These are phyloP conservation scores for Pelagophyceae sp. DNA, from an alignment of 352 stramenopile genomes.

Conservation along the genomic window DNA sequence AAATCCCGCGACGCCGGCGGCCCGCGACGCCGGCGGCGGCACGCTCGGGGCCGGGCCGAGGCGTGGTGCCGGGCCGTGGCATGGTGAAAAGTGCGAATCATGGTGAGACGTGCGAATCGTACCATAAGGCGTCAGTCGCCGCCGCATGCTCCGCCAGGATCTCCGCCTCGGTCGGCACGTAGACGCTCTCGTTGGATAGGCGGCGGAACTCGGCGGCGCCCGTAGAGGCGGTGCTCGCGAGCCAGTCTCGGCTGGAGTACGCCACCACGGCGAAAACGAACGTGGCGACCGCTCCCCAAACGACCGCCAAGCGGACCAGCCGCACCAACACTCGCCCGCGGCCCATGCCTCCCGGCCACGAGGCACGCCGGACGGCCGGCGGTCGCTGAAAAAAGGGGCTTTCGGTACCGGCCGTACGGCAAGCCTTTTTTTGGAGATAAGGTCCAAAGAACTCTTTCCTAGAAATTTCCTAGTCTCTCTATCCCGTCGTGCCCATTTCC, in stretches of 20 bases:
- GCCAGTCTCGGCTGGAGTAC: background rate
- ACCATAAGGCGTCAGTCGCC: background rate
- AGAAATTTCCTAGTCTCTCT: too few relatives aligned
- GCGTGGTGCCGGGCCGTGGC: too few relatives aligned
- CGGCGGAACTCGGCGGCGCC: background rate
- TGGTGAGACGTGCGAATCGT: background rate
- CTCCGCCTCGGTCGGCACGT: background rate
- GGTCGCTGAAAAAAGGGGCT: too few relatives aligned
- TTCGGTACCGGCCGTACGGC: too few relatives aligned
- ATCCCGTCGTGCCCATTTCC: too few relatives aligned
- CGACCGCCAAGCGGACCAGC: background rate
- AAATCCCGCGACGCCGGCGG: too few relatives aligned
- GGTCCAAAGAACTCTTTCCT: too few relatives aligned
- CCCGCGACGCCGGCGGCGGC: too few relatives aligned
- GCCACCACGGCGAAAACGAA: background rate
- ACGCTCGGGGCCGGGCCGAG: too few relatives aligned
- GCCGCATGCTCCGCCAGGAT: background rate
- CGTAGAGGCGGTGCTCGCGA: background rate
- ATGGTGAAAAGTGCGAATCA: background rate
- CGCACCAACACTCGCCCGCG: background rate
- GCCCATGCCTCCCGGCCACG: background rate
- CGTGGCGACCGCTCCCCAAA: background rate
- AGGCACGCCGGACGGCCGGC: background rate
- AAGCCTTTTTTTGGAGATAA: too few relatives aligned
- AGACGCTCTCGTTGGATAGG: background rate